A percentile compares a stretch with the other conserved stretches of the same genome.
Conservation (phyloP, 176 grass and related monocot genomes). For the Oryza meyeriana region DNA sequence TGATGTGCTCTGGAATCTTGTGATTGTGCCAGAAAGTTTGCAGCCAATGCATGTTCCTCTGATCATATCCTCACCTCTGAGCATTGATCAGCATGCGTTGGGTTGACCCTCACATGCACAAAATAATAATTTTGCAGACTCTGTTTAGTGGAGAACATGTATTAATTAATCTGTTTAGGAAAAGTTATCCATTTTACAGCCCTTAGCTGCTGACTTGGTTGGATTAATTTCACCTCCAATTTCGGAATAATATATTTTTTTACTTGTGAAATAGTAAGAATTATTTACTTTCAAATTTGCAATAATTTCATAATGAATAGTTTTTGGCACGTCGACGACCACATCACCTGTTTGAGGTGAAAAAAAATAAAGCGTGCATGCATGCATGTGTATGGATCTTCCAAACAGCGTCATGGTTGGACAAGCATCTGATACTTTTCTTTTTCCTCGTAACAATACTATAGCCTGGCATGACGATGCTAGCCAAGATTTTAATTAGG, state of each 20-base stretch:
- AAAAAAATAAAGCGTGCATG: background rate
- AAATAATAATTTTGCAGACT: background rate
- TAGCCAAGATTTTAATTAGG: background rate
- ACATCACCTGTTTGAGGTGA: background rate
- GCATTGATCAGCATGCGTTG: constrained; percentile 19
- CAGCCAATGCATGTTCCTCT: constrained; percentile 11
- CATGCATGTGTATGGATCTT: constrained; percentile 12
- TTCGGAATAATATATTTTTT: background rate
- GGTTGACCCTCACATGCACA: constrained; percentile 25
- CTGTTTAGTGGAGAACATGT: background rate
- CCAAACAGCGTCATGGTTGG: constrained; percentile 1
- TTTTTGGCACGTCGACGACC: background rate
- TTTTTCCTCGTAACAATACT: background rate
- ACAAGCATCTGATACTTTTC: constrained; percentile 24
- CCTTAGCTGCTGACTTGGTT: background rate
- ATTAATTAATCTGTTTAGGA: background rate
- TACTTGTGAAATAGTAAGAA: background rate
- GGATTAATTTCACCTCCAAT: background rate
- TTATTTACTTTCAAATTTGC: background rate
- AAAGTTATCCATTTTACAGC: background rate
- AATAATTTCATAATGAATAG: too few relatives aligned
- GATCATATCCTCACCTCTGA: background rate
- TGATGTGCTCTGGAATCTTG: constrained; percentile 18
- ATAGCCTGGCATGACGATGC: background rate
- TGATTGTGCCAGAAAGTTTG: constrained; percentile 16